These are phyloP conservation scores for Phyllosticta capitalensis DNA, from an alignment of 2,329 filamentous ascomycete species.

Conservation along the genomic window DNA sequence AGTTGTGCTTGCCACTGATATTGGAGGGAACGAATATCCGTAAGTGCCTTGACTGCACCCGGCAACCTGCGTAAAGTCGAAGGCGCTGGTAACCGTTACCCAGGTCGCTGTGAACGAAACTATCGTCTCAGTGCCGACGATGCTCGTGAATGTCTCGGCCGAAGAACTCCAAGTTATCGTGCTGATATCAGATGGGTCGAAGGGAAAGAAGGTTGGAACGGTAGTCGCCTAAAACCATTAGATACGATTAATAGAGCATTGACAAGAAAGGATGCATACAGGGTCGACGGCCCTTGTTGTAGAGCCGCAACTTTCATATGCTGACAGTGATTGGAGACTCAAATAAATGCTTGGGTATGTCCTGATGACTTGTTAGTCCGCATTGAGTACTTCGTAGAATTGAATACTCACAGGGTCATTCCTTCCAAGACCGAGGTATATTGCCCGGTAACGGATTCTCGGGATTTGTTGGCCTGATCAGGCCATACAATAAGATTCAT, in stretches of 20 bases:
- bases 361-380: not conserved
- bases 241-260: not conserved
- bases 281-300: not conserved
- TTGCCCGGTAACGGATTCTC: not conserved
- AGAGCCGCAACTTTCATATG: not conserved
- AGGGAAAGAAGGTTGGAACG: not conserved
- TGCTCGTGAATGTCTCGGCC: not conserved
- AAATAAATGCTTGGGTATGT: slow-evolving; percentile 3
- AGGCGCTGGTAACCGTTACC: not conserved
- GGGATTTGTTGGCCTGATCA: not conserved
- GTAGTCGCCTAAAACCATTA: not conserved
- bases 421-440: not conserved
- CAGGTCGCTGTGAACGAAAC: not conserved
- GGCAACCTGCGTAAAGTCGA: not conserved
- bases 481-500: not conserved
- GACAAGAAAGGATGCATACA: not conserved
- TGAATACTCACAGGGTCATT: not conserved
- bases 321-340: not conserved
- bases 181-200: not conserved
- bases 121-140: too few relatives aligned
- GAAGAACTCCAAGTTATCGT: not conserved
- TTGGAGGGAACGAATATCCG: not conserved
- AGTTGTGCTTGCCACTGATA: too few relatives aligned
- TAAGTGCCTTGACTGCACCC: not conserved
- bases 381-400: not conserved